phyloP scores from a whole-genome alignment of 2,329 filamentous ascomycete species.

The Diaporthe destruens region DNA sequence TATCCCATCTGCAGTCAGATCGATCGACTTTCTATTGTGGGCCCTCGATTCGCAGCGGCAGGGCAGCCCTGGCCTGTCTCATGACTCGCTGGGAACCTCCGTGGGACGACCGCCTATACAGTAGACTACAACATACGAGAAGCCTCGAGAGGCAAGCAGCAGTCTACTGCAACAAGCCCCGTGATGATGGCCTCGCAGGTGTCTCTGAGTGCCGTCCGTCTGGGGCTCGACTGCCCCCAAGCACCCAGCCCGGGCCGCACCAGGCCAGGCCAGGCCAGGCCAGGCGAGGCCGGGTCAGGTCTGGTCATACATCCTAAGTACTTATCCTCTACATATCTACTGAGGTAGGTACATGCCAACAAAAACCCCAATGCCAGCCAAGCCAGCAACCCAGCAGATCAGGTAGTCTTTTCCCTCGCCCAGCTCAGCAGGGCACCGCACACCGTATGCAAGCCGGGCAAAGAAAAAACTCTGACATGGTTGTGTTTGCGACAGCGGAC shows the following conservation, averaged over 20 bases:
- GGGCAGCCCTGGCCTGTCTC: constrained; percentile 4
- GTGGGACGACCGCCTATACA: no score
- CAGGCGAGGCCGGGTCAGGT: neutral
- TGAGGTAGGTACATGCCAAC: no score
- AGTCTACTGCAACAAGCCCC: neutral
- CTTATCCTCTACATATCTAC: no score
- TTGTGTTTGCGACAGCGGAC: neutral
- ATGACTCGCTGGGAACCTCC: constrained; percentile 32
- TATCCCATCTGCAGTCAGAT: constrained; percentile 28
- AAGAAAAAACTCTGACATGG: neutral
- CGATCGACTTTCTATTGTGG: constrained; percentile 25
- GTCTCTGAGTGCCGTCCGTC: constrained; percentile 20
- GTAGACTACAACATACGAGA: constrained; percentile 1
- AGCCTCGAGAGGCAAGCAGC: constrained; percentile 10
- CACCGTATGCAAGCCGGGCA: neutral
- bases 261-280: constrained; percentile 2
- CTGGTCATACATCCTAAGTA: neutral
- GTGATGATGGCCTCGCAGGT: constrained; percentile 8
- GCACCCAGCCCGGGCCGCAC: neutral
- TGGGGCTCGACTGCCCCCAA: neutral
- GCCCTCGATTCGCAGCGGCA: neutral
- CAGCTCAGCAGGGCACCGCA: neutral
- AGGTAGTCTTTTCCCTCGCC: neutral
- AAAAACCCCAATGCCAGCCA: no score
- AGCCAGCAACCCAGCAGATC: no score